Base-by-base conservation (phyloP, 352 stramenopile genomes). In the Globisporangium viniferum region DNA sequence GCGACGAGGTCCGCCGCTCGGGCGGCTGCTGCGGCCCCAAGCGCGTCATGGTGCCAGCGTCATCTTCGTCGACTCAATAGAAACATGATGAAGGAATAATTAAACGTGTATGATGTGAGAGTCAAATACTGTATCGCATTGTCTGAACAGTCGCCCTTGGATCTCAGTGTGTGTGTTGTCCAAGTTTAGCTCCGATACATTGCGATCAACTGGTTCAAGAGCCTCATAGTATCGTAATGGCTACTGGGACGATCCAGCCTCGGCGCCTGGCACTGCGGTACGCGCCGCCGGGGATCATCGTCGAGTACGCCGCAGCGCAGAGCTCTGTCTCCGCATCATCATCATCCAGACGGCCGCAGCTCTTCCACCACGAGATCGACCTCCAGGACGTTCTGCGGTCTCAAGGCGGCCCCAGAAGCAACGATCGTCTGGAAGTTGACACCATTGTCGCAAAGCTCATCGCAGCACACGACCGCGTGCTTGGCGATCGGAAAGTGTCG, bases 321-420 rank as follows among this genome's bases (percentile, higher is more conserved):
- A 29, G 20, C 8, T 24, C 18, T 44, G 18, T 14, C 8, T 41
- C 36, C 41, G 29, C 54, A 12, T 59, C 54, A 22, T 29, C 22
- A 7, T 8, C 51, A 12, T n/a, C 24, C 24, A 58, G 6, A 12
- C 33, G 31, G 5, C 44, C 44, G 44, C 72, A 81, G 71, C 72
- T 91, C 3, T 91, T 81, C 67, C 81, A 89, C 53, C 83, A 90
- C 62, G 81, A 84, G 62, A 89, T 91, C 55, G 71, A 88, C 51
- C 65, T 91, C 15, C 72, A 79, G 36, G 27, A 62, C 27, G 55
- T 59, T 10, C 33, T 81, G 4, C 33, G 24, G 35, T 12, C 39
- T 12, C 35, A n/a, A 8, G 6, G 7, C 44, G 0, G 6, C 12
- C n/a, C 44, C 14, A 46, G 36, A 9, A 54, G 18, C 29, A 14